These are phyloP conservation scores for Grifola frondosa DNA, from an alignment of 1,284 basidiomycete species.

Conservation along the genomic window DNA sequence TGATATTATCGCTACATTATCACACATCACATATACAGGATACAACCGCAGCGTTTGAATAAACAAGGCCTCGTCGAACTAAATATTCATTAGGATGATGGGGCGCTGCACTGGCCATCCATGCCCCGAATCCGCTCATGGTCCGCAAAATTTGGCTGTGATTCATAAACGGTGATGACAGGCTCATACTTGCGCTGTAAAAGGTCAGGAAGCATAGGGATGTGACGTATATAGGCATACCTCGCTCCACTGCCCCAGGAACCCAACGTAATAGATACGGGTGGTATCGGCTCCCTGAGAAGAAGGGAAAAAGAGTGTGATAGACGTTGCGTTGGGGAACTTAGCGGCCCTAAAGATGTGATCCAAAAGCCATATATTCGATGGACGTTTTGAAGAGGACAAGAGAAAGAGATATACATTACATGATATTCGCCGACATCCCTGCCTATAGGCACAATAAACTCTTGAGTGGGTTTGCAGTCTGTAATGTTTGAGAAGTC, in stretches of 20 bases:
- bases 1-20: too few species aligned
- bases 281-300: constrained; percentile 72
- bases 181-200: constrained; percentile 64
- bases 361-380: not conserved
- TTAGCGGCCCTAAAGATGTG: constrained; percentile 55
- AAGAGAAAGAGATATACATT: constrained; percentile 16
- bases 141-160: constrained; percentile 77
- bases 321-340: constrained; percentile 69
- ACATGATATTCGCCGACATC: constrained; percentile 84
- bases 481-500: constrained; percentile 75
- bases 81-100: constrained; percentile 26
- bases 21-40: too few species aligned
- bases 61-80: too few species aligned
- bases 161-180: constrained; percentile 75
- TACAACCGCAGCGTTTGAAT: too few species aligned
- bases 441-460: constrained; percentile 61
- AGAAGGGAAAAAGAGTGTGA: constrained; percentile 74
- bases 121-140: constrained; percentile 78
- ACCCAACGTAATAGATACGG: constrained; percentile 74
- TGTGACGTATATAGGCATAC: constrained; percentile 36
- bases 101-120: constrained; percentile 52
- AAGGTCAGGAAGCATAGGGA: constrained; percentile 3
- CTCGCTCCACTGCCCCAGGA: constrained; percentile 77
- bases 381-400: not conserved
- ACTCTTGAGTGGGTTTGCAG: constrained; percentile 63